A percentile compares a stretch with the other conserved stretches of the same genome.
Conservation (phyloP, 257 asterid species). For the Galeopsis tetrahit region DNA sequence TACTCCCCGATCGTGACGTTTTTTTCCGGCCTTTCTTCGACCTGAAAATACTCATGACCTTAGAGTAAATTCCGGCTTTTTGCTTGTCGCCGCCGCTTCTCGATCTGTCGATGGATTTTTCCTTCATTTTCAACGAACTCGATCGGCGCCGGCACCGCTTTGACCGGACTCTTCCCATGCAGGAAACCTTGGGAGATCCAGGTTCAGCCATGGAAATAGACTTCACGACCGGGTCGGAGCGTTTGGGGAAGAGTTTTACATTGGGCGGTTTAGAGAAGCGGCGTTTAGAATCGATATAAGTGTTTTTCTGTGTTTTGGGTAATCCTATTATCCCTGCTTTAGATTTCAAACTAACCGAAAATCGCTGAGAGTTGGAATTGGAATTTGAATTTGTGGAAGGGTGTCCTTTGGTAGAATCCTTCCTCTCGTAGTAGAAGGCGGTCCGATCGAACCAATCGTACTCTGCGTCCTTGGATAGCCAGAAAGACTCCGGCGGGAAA, state of each 20-base stretch:
- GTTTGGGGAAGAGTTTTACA: slow-evolving; percentile 63
- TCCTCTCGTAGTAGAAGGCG: slow-evolving; percentile 73
- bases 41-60: slow-evolving; percentile 57
- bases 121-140: slow-evolving; percentile 43
- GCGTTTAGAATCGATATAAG: slow-evolving; percentile 51
- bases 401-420: slow-evolving; percentile 68
- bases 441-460: slow-evolving; percentile 86
- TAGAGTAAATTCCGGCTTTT: slow-evolving; percentile 58
- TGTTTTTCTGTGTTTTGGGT: slow-evolving; percentile 72
- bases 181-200: slow-evolving; percentile 90
- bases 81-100: slow-evolving; percentile 43
- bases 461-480: slow-evolving; percentile 87
- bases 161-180: slow-evolving; percentile 91
- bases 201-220: slow-evolving; percentile 61
- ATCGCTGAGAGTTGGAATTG: slow-evolving; percentile 59
- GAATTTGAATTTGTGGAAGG: slow-evolving; percentile 38
- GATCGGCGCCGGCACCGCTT: slow-evolving; percentile 76
- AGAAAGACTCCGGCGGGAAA: slow-evolving; percentile 85
- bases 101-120: slow-evolving; percentile 39
- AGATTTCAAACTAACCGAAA: slow-evolving; percentile 48
- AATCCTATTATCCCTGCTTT: slow-evolving; percentile 69
- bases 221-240: slow-evolving; percentile 49
- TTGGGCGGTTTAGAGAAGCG: slow-evolving; percentile 47
- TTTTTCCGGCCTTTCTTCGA: slow-evolving; percentile 40
- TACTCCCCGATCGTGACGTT: slow-evolving; percentile 38